phyloP scores from a whole-genome alignment of 306 rosid genomes.

The Cotoneaster glaucophyllus region DNA sequence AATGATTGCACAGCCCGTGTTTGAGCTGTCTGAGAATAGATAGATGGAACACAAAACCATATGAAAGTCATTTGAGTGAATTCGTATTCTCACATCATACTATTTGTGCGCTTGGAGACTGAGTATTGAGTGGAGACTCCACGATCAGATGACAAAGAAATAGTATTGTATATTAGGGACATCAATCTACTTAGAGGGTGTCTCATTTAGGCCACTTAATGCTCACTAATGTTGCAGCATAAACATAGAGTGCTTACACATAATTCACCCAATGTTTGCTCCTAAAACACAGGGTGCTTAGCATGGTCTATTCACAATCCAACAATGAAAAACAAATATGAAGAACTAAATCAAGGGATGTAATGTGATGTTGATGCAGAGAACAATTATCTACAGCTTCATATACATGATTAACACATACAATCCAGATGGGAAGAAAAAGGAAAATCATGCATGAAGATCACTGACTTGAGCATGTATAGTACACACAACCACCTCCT shows the following conservation, averaged over 20 bases:
- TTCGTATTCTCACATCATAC: neutral
- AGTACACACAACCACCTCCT: neutral
- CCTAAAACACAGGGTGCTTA: neutral
- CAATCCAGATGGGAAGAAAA: neutral
- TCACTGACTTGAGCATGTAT: neutral
- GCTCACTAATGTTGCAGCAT: neutral
- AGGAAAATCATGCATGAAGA: neutral
- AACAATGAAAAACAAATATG: neutral
- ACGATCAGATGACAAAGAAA: neutral
- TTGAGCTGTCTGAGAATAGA: neutral
- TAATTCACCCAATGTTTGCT: neutral
- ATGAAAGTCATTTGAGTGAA: neutral
- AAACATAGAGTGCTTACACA: neutral
- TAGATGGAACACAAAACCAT: neutral
- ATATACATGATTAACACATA: neutral
- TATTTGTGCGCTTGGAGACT: neutral
- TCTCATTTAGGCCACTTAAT: neutral
- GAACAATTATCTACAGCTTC: neutral
- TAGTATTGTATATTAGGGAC: neutral
- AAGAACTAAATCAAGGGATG: neutral
- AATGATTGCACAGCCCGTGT: neutral
- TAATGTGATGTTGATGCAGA: neutral
- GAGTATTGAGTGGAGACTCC: neutral
- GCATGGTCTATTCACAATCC: neutral
- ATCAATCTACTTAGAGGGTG: neutral